Evolutionary conservation across 1,284 basidiomycete species (phyloP).

Genomic region (Heterobasidion parviporum): DNA sequence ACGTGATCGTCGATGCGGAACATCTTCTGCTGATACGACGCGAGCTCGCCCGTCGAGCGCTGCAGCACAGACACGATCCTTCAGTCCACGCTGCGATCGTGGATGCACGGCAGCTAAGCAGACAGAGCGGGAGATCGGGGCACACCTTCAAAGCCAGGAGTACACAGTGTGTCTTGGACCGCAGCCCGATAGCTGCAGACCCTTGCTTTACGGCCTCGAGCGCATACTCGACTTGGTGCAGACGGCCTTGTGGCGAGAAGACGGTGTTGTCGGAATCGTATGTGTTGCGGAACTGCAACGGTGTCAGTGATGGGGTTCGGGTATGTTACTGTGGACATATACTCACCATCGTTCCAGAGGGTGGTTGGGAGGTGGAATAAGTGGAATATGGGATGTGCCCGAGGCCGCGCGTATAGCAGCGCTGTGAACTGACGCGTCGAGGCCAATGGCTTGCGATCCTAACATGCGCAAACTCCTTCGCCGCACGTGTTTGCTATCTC

Average conservation of each 20-base stretch:
- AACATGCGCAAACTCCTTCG: constrained; percentile 7
- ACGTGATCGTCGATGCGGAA: constrained; percentile 99
- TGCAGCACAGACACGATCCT: constrained; percentile 24
- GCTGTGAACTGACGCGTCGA: constrained; percentile 1
- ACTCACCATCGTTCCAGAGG: not conserved
- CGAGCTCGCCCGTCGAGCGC: constrained; percentile 98
- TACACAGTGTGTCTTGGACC: constrained; percentile 93
- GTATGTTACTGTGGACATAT: not conserved
- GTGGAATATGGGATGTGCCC: not conserved
- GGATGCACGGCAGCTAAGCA: not conserved
- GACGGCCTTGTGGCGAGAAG: constrained; percentile 86
- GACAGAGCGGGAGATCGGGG: not conserved
- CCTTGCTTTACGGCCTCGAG: constrained; percentile 99
- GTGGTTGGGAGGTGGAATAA: not conserved
- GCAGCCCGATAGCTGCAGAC: constrained; percentile 92
- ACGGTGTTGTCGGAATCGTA: constrained; percentile 97
- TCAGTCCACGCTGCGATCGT: not conserved
- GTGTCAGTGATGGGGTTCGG: not conserved
- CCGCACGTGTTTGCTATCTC: not conserved
- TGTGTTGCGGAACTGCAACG: constrained; percentile 81
- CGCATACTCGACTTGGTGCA: constrained; percentile 98
- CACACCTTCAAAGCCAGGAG: constrained; percentile 86
- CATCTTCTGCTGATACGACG: constrained; percentile 99
- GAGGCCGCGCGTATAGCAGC: constrained; percentile 3
- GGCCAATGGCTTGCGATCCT: constrained; percentile 4